Evolutionary conservation across 371 early-diverging fungal genomes (phyloP).

Genomic region (Saksenaea vasiformis): DNA sequence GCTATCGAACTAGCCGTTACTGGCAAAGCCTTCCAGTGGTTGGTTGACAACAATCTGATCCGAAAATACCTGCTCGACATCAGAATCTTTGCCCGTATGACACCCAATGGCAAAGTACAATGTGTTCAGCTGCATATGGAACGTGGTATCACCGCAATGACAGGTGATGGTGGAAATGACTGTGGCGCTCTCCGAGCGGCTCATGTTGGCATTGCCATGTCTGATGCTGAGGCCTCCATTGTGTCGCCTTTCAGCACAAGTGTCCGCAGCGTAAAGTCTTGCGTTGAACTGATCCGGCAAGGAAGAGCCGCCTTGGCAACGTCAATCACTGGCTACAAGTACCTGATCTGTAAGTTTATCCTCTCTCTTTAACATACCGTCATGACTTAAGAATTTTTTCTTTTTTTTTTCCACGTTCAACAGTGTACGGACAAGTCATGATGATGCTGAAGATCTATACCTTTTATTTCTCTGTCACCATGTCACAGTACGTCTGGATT

Average conservation of each 20-base stretch:
- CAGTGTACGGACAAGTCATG: slow-evolving; percentile 73
- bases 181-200: slow-evolving; percentile 85
- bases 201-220: slow-evolving; percentile 84
- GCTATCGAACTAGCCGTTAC: slow-evolving; percentile 62
- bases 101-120: slow-evolving; percentile 62
- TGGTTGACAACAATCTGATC: slow-evolving; percentile 32
- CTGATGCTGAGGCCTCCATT: slow-evolving; percentile 78
- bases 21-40: slow-evolving; percentile 57
- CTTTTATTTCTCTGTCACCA: slow-evolving; percentile 52
- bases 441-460: slow-evolving; percentile 58
- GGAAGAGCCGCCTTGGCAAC: slow-evolving; percentile 71
- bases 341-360: slow-evolving; percentile 16
- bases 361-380: not conserved
- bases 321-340: slow-evolving; percentile 73
- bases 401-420: too few relatives aligned
- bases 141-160: slow-evolving; percentile 72
- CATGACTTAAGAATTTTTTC: too few relatives aligned
- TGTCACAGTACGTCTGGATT: slow-evolving; percentile 70
- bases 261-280: slow-evolving; percentile 53
- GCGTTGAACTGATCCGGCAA: slow-evolving; percentile 68
- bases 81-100: slow-evolving; percentile 73
- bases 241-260: slow-evolving; percentile 76
- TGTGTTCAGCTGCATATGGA: slow-evolving; percentile 71
- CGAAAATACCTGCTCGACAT: slow-evolving; percentile 41
- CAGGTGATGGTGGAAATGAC: slow-evolving; percentile 95